These are phyloP conservation scores for Aspergillus egyptiacus DNA, from an alignment of 495 filamentous ascomycete genomes.

Conservation along the genomic window DNA sequence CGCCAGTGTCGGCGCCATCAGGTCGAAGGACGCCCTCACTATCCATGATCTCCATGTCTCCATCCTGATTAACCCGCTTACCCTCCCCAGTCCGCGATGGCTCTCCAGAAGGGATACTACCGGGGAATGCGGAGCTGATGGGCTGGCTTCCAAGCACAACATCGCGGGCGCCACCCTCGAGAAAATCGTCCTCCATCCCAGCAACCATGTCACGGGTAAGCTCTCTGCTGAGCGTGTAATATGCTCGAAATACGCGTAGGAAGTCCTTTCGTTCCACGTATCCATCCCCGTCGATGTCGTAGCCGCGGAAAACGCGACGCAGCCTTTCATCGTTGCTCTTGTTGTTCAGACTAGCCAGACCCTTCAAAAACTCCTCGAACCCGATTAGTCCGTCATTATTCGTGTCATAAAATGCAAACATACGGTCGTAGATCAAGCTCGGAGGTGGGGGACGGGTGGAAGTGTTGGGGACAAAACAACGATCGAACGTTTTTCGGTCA, in stretches of 20 bases:
- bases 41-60: conserved; percentile 58
- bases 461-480: conserved; percentile 77
- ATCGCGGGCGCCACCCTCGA: conserved; percentile 67
- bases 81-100: conserved; percentile 54
- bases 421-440: conserved; percentile 88
- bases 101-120: conserved; percentile 56
- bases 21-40: conserved; percentile 43
- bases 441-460: conserved; percentile 69
- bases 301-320: conserved; percentile 74
- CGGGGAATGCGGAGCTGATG: conserved; percentile 66
- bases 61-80: conserved; percentile 51
- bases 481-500: conserved; percentile 83
- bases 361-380: conserved; percentile 87
- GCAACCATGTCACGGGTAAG: conserved; percentile 79
- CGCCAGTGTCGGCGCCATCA: conserved; percentile 41
- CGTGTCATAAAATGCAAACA: conserved; percentile 94
- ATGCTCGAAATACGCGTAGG: conserved; percentile 82
- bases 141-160: conserved; percentile 71
- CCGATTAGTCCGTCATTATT: conserved; percentile 83
- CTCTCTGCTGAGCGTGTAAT: conserved; percentile 79
- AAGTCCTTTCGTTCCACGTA: conserved; percentile 86
- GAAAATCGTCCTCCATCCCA: conserved; percentile 70
- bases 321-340: conserved; percentile 61
- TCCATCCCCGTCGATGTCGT: conserved; percentile 87
- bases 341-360: conserved; percentile 72